Base-by-base conservation (phyloP, 495 filamentous ascomycete species). In the Parmelia sp. region DNA sequence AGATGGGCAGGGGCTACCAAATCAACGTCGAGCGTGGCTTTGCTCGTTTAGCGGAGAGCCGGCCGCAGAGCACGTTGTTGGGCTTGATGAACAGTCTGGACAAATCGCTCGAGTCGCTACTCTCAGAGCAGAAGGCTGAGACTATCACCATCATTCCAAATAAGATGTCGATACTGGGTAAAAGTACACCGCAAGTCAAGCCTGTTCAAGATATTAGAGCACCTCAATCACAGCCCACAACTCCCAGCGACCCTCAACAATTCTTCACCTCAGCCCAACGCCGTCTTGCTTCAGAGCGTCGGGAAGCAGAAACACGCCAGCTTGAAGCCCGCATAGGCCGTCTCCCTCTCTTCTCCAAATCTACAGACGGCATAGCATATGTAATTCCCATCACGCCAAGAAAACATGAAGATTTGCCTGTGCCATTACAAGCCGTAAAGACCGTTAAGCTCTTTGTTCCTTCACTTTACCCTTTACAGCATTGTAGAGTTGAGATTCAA, bases 21-120 rank as follows among this genome's bases (percentile, higher is more conserved):
- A 82, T 87, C 66, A 96, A 95, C 74, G 82, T 96, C 23, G 88
- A 92, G 66, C 77, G 77, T 66, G 92, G 92, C 1, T 96, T 91
- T 74, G 84, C 88, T 68, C 80, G 74, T 15, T 79, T 96, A 39
- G 86, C 79, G 47, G 69, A 77, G 25, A 83, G 81, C 21, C 78
- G 78, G 53, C 75, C 78, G 12, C 77, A 76, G 35, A 77, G 79
- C 8, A 92, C 87, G 1, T 74, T 96, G 17, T 77, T 96, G 36
- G 76, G 77, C 35, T 78, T 90, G 67, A 77, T 88, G 64, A 92
- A 92, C 69, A 80, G 77, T 12, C 77, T 96, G 8, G 91, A 96
- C 70, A 86, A 81, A 69, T 80, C 85, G 58, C 79, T 96, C 4
- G 92, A 96, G 69, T 72, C 74, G 6, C 81, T 96, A 31, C 76